phyloP scores from a whole-genome alignment of 331 rosid genomes.

The Spiraea crenata region DNA sequence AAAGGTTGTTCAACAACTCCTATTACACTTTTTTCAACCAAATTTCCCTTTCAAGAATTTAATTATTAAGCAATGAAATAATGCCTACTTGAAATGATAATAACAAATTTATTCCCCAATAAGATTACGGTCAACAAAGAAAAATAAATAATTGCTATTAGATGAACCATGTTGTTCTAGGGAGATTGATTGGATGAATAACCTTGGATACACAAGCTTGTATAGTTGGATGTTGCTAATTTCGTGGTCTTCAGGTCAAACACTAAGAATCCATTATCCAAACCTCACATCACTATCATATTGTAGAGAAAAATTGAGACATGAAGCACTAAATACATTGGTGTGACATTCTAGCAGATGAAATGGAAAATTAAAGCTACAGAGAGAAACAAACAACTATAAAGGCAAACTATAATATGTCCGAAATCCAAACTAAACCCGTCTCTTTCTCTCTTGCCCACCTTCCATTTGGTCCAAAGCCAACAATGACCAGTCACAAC shows the following conservation, averaged over 20 bases:
- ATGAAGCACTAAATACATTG: not conserved
- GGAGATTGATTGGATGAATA: not conserved
- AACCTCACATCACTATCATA: conserved; percentile 1
- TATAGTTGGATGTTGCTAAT: not conserved
- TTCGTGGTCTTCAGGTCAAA: not conserved
- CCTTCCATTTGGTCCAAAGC: not conserved
- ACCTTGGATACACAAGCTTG: not conserved
- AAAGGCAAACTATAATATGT: conserved; percentile 9
- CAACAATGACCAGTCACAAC: not conserved
- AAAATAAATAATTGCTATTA: too few relatives aligned
- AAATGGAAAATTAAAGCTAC: not conserved
- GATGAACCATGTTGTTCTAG: too few relatives aligned
- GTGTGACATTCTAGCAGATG: conserved; percentile 1
- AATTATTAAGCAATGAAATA: too few relatives aligned
- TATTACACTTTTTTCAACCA: too few relatives aligned
- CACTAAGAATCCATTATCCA: conserved; percentile 1
- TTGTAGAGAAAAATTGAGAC: not conserved
- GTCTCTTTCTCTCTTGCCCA: conserved; percentile 4
- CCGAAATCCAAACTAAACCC: conserved; percentile 11
- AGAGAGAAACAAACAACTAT: not conserved
- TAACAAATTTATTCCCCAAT: too few relatives aligned
- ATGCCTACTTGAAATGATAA: too few relatives aligned
- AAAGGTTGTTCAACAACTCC: too few relatives aligned
- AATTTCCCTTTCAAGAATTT: too few relatives aligned
- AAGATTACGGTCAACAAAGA: too few relatives aligned